Evolutionary conservation across 306 rosid species (phyloP), one percentile per base, ranked within the genome.

Genomic region (Heteromeles arbutifolia): DNA sequence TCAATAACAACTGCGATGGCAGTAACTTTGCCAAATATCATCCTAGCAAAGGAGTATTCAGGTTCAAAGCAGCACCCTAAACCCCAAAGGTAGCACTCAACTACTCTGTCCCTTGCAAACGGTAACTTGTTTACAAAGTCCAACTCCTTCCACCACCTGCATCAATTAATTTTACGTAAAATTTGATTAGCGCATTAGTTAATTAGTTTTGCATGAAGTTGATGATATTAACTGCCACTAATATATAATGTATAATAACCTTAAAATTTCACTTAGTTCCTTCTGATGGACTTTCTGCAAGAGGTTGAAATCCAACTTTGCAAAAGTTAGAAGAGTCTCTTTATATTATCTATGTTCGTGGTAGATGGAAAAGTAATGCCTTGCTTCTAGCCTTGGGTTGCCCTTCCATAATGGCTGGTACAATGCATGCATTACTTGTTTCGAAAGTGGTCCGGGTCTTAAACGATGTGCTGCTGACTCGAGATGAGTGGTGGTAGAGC

Each of bases 121-220:
- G 90, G 72, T 11, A 81, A 74, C 21, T 75, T 78, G 4, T 1
- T 74, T 58, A 41, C 9, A 21, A 75, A 44, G 45, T 84, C 79
- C 29, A 87, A 74, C 21, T 79, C 81, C 14, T 82, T 84, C 92
- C 95, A 87, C 92, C 92, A 86, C 73, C 89, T 69, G 19, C 29
- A 59, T 59, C 5, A 26, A 28, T 24, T 24, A 28, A 70, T n/a
- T 5, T 34, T 6, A 34, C 6, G 39, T 34, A 34, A 8, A 34
- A 34, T 34, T 34, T 34, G 39, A 34, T 34, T 34, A 34, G 6
- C 1, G 39, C 39, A 34, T 34, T 32, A 32, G 37, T 32, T 32
- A 6, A 34, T 9, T 6, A 34, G 39, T 34, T 34, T 34, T 34
- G 39, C 8, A 34, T 34, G 39, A 34, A 34, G 39, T 34, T 34